Evolutionary conservation across 257 asterid genomes (phyloP), one percentile per base, ranked within the genome.

Genomic region (Petrea volubilis): DNA sequence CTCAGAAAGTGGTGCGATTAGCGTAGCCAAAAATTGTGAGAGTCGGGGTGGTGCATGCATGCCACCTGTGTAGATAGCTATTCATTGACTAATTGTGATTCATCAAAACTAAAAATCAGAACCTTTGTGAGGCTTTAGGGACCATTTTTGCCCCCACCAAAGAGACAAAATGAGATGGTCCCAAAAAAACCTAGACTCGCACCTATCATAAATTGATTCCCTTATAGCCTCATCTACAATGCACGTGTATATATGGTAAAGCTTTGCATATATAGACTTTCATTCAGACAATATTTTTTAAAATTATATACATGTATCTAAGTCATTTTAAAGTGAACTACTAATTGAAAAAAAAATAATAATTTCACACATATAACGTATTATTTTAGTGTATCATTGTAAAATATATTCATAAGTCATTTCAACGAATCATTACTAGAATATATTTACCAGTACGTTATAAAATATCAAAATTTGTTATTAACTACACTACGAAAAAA

Each of bases 21-120:
- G 31, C 60, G 62, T 44, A 58, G 64, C 24, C 73, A 56, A 24
- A 43, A 51, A 56, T n/a, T 3, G n/a, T 44, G 9, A 17, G 64
- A 58, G 20, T 11, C 24, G 61, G 61, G 7, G 49, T 44, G 74
- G 57, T 63, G 74, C 70, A 78, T 73, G 67, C 77, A 58, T 56
- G 70, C 73, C 73, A 73, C 73, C 73, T 73, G 70, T 53, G 47
- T 27, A 71, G 20, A 57, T 57, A 77, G 63, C 57, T 28, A 7
- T 33, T 65, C 23, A 23, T 71, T 70, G 33, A 64, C 71, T 60
- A n/a, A 10, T 61, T 21, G 61, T 12, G 36, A 43, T 31, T 41
- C 43, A 67, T 31, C 72, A 38, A 51, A 51, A 34, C 4, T 31
- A 14, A 68, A 21, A 53, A 28, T 53, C 41, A 34, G 27, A 46